Evolutionary conservation across 306 rosid genomes (phyloP).

Genomic region (Bauhinia variegata): DNA sequence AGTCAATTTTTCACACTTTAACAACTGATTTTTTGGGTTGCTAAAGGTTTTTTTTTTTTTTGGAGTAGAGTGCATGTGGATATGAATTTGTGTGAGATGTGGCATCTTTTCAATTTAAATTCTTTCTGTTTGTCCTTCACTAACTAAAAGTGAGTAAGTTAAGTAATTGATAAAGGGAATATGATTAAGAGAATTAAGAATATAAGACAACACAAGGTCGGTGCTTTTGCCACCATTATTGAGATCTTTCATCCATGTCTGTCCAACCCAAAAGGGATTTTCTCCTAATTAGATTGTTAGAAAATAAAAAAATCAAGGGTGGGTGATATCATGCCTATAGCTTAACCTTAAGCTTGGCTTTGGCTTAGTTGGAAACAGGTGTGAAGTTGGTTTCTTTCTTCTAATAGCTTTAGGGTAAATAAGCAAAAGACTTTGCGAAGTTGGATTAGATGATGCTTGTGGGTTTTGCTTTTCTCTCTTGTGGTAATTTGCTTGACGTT

Average conservation of each 20-base stretch:
- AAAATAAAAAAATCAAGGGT: slow-evolving; percentile 24
- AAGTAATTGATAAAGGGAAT: slow-evolving; percentile 6
- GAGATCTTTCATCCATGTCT: slow-evolving; percentile 33
- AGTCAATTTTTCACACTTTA: too few species aligned
- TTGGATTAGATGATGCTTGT: slow-evolving; percentile 29
- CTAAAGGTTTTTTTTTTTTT: too few species aligned
- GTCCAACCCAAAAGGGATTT: slow-evolving; percentile 51
- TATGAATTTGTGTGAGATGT: too few species aligned
- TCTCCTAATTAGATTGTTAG: slow-evolving; percentile 29
- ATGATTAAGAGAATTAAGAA: slow-evolving; percentile 12
- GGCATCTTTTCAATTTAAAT: slow-evolving; percentile 33
- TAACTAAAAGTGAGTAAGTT: slow-evolving; percentile 41
- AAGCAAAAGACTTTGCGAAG: not conserved
- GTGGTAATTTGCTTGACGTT: not conserved
- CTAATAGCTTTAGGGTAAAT: not conserved
- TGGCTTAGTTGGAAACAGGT: slow-evolving; percentile 41
- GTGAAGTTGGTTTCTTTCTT: slow-evolving; percentile 41
- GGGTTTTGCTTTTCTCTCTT: slow-evolving; percentile 12
- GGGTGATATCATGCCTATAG: slow-evolving; percentile 37
- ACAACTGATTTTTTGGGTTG: too few species aligned
- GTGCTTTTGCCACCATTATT: slow-evolving; percentile 51
- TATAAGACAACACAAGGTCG: slow-evolving; percentile 30
- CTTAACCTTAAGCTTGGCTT: slow-evolving; percentile 27
- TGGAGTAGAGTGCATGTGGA: too few species aligned
- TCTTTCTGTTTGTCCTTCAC: slow-evolving; percentile 34